Conservation (phyloP, 2,329 filamentous ascomycete species). For the Ascochyta lentis region DNA sequence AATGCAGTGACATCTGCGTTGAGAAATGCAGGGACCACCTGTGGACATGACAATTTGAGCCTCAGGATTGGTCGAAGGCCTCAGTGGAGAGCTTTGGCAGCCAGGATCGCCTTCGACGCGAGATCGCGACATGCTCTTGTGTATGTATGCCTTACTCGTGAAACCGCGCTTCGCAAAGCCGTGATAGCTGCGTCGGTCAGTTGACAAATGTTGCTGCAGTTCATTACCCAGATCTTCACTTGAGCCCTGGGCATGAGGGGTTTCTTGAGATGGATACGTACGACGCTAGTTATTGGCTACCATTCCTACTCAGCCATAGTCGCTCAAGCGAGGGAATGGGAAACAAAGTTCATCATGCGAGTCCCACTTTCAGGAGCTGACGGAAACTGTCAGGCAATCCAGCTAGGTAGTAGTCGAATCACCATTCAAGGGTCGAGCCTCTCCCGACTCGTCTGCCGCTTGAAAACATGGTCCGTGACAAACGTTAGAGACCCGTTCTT, state of each 20-base stretch:
- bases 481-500: not conserved
- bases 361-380: not conserved
- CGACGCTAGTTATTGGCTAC: not conserved
- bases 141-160: too few relatives aligned
- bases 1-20: slow-evolving; percentile 2
- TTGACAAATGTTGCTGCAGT: too few relatives aligned
- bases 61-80: not conserved
- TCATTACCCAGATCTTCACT: too few relatives aligned
- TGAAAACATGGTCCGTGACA: not conserved
- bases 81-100: too few relatives aligned
- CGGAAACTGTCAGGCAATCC: not conserved
- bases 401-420: too few relatives aligned
- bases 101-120: too few relatives aligned
- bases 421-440: too few relatives aligned
- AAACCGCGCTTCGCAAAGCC: too few relatives aligned
- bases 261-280: not conserved
- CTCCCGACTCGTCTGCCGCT: not conserved
- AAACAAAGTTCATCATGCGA: too few relatives aligned
- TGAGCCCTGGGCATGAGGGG: not conserved
- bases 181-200: too few relatives aligned
- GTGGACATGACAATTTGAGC: not conserved
- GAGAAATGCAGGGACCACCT: slow-evolving; percentile 4
- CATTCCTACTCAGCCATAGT: not conserved
- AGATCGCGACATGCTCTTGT: too few relatives aligned
- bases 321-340: not conserved